Conservation (phyloP, 1,284 basidiomycete genomes). For the Clitocybe nebularis region DNA sequence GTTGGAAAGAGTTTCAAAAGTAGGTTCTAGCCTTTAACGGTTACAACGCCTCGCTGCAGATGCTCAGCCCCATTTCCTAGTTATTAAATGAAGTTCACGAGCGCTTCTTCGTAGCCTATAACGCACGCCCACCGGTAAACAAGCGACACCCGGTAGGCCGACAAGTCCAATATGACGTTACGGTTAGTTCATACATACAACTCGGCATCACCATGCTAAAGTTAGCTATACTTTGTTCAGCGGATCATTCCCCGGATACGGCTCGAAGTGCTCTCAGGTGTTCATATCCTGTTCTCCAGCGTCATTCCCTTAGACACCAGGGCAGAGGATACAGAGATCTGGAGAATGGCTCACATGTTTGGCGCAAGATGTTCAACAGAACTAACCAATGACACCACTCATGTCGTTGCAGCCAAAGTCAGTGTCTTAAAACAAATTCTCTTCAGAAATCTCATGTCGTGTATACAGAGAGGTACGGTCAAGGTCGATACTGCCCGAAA, state of each 20-base stretch:
- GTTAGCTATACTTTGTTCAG: slow-evolving; percentile 31
- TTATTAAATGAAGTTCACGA: slow-evolving; percentile 75
- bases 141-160: slow-evolving; percentile 26
- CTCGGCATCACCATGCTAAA: neutral
- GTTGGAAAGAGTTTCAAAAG: slow-evolving; percentile 71
- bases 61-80: slow-evolving; percentile 41
- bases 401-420: slow-evolving; percentile 88
- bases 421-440: too few relatives aligned
- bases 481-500: slow-evolving; percentile 83
- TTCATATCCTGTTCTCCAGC: slow-evolving; percentile 87
- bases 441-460: too few relatives aligned
- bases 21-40: too few relatives aligned
- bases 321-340: slow-evolving; percentile 82
- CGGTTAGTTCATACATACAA: slow-evolving; percentile 39
- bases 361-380: slow-evolving; percentile 80
- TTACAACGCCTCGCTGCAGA: too few relatives aligned
- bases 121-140: slow-evolving; percentile 34
- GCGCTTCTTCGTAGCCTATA: slow-evolving; percentile 71
- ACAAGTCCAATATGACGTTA: slow-evolving; percentile 50
- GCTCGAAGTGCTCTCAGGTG: slow-evolving; percentile 67
- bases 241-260: slow-evolving; percentile 83
- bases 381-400: slow-evolving; percentile 71
- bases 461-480: slow-evolving; percentile 78
- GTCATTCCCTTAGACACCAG: slow-evolving; percentile 85
- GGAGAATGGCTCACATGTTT: slow-evolving; percentile 85